Evolutionary conservation across 2,329 filamentous ascomycete species (phyloP).

Genomic region (Fusarium sp.): DNA sequence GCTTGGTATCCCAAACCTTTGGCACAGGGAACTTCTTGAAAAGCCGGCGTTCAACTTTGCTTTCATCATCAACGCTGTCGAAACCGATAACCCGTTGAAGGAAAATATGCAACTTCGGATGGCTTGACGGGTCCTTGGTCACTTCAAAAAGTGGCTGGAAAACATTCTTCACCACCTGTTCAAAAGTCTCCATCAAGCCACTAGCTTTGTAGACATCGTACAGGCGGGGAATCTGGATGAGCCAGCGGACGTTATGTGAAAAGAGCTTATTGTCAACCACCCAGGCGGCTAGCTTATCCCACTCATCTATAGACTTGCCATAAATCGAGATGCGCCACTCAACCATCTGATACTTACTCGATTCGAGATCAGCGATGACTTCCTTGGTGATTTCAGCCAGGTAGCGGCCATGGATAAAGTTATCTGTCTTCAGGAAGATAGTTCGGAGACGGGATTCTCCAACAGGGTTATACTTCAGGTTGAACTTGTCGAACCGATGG

Average conservation of each 20-base stretch:
- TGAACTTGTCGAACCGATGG: conserved; percentile 99
- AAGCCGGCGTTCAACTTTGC: conserved; percentile 93
- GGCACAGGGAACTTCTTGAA: conserved; percentile 96
- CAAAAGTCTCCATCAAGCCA: conserved; percentile 88
- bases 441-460: conserved; percentile 95
- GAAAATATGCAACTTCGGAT: conserved; percentile 95
- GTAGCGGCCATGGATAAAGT: conserved; percentile 96
- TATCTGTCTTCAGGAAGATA: conserved; percentile 99
- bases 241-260: conserved; percentile 97
- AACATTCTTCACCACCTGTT: conserved; percentile 90
- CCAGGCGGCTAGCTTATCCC: conserved; percentile 98
- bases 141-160: conserved; percentile 97
- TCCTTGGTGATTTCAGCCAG: conserved; percentile 98
- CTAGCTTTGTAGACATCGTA: conserved; percentile 97
- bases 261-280: conserved; percentile 98
- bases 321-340: conserved; percentile 99
- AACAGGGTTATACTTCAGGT: conserved; percentile 97
- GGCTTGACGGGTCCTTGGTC: conserved; percentile 86
- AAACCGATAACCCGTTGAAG: conserved; percentile 96
- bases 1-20: conserved; percentile 88
- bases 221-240: conserved; percentile 93
- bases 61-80: conserved; percentile 98
- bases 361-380: conserved; percentile 96
- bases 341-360: conserved; percentile 99
- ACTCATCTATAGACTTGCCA: conserved; percentile 91